A percentile compares a stretch with the other conserved stretches of the same genome.
phyloP scores from a whole-genome alignment of 2,329 filamentous ascomycete genomes.

The Apiospora saccharicola region DNA sequence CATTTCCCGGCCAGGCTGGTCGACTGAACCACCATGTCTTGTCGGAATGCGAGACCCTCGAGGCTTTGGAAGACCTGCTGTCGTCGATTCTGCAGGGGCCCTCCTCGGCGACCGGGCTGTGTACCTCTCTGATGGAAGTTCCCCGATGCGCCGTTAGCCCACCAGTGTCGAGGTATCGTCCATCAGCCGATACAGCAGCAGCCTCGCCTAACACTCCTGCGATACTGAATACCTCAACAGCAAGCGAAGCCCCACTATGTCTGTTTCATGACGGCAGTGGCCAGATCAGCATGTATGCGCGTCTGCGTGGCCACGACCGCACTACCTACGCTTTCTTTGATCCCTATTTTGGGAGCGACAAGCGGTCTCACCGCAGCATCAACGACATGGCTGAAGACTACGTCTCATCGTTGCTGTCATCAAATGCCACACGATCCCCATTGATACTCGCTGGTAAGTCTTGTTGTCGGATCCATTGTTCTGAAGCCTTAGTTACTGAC shows the following conservation, averaged over 20 bases:
- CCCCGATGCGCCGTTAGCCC: too few species aligned
- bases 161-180: too few species aligned
- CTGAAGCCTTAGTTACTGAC: not conserved
- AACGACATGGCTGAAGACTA: slow-evolving; percentile 31
- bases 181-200: too few species aligned
- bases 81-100: slow-evolving; percentile 21
- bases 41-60: slow-evolving; percentile 24
- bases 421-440: slow-evolving; percentile 5
- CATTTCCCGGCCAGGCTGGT: slow-evolving; percentile 25
- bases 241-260: slow-evolving; percentile 21
- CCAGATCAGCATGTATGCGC: slow-evolving; percentile 26
- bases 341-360: slow-evolving; percentile 25
- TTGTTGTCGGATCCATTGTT: not conserved
- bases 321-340: slow-evolving; percentile 25
- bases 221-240: slow-evolving; percentile 9
- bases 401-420: not conserved
- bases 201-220: not conserved
- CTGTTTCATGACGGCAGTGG: slow-evolving; percentile 28
- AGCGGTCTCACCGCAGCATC: slow-evolving; percentile 25
- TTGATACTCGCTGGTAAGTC: slow-evolving; percentile 24
- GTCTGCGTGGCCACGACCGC: slow-evolving; percentile 22
- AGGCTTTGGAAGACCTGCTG: slow-evolving; percentile 18
- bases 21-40: slow-evolving; percentile 22
- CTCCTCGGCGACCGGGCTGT: not conserved
- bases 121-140: too few species aligned